Percentiles rank a stretch among this genome's conserved stretches.
phyloP scores from a whole-genome alignment of 768 basidiomycete genomes.

The Hygrocybe punicea region DNA sequence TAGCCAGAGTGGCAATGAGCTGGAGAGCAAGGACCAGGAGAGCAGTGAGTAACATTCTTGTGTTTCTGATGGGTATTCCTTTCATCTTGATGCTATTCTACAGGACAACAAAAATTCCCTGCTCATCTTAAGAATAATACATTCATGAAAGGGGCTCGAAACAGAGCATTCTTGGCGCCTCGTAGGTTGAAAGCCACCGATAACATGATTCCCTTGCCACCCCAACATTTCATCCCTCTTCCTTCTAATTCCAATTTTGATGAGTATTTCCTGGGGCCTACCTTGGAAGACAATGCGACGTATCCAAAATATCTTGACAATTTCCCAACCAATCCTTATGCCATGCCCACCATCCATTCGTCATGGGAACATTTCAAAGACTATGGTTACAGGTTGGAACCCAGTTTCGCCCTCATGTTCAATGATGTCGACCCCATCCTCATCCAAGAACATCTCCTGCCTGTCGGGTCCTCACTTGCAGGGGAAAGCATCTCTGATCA shows the following conservation, averaged over 20 bases:
- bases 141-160: too few relatives aligned
- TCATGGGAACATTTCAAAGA: background rate
- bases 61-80: too few relatives aligned
- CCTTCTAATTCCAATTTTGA: background rate
- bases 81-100: too few relatives aligned
- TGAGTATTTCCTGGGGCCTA: background rate
- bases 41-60: too few relatives aligned
- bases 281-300: background rate
- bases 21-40: too few relatives aligned
- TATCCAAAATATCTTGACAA: background rate
- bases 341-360: background rate
- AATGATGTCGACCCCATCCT: background rate
- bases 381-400: background rate
- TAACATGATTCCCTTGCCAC: slow-evolving; percentile 15
- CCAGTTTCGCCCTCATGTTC: background rate
- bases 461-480: background rate
- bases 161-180: too few relatives aligned
- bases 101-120: too few relatives aligned
- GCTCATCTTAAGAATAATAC: too few relatives aligned
- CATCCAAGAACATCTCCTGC: background rate
- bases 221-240: background rate
- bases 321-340: background rate
- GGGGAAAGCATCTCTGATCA: background rate
- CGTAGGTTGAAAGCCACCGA: too few relatives aligned
- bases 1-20: too few relatives aligned